These are phyloP conservation scores for Detonula confervacea DNA, from an alignment of 352 stramenopile genomes.

Conservation along the genomic window DNA sequence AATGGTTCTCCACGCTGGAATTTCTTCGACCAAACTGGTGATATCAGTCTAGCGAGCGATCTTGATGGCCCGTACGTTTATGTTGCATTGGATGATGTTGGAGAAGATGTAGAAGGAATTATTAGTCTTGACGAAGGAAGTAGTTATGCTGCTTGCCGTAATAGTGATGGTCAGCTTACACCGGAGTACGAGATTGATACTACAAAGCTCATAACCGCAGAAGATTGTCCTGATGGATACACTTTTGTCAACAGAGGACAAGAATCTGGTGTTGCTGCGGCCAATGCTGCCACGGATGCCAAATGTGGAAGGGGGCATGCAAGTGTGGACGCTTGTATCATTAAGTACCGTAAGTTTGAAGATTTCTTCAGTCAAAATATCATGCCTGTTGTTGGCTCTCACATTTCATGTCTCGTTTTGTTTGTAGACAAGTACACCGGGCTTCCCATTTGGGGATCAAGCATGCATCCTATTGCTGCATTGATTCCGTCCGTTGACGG, in stretches of 20 bases:
- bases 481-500: not conserved
- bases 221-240: not conserved
- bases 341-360: not conserved
- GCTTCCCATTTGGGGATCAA: not conserved
- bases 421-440: not conserved
- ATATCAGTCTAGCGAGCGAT: not conserved
- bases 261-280: not conserved
- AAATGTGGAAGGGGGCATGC: not conserved
- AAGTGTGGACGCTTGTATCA: not conserved
- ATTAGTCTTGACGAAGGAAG: not conserved
- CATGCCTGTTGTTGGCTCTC: too few species aligned
- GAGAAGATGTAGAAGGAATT: not conserved
- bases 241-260: not conserved
- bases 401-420: too few species aligned
- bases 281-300: not conserved
- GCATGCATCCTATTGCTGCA: not conserved
- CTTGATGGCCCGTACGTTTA: not conserved
- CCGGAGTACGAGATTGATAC: not conserved
- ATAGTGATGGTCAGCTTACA: not conserved
- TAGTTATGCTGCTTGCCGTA: not conserved
- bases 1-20: not conserved
- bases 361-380: not conserved
- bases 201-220: not conserved
- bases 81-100: not conserved
- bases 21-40: not conserved